These are phyloP conservation scores for Solanum stenotomum DNA, from an alignment of 257 asterid genomes.

Conservation along the genomic window DNA sequence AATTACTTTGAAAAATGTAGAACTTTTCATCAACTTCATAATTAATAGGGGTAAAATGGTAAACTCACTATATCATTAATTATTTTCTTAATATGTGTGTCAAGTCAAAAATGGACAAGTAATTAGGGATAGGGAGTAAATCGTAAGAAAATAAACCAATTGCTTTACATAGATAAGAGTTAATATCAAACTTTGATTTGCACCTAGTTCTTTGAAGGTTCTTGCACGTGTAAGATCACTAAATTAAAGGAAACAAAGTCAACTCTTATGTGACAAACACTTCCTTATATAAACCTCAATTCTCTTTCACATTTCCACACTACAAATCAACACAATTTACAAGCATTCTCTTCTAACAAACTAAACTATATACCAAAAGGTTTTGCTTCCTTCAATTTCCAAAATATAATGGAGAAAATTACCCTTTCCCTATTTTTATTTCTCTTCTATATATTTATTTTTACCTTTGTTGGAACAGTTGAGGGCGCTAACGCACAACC, in stretches of 20 bases:
- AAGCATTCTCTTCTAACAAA: not conserved
- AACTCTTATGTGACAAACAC: not conserved
- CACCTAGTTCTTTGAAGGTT: not conserved
- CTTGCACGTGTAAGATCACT: not conserved
- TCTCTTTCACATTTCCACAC: not conserved
- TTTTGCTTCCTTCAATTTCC: not conserved
- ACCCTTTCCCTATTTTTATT: conserved; percentile 11
- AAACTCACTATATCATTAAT: too few relatives aligned
- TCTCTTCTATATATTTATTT: conserved; percentile 6
- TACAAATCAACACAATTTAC: not conserved
- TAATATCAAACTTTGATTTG: not conserved
- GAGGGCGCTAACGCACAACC: not conserved
- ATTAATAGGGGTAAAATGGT: too few relatives aligned
- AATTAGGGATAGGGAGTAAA: not conserved
- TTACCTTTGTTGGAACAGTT: conserved; percentile 8
- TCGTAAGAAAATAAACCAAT: not conserved
- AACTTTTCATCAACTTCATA: too few relatives aligned
- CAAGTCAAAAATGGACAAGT: too few relatives aligned
- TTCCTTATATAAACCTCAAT: conserved; percentile 24
- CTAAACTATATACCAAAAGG: too few relatives aligned
- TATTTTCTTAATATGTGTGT: too few relatives aligned
- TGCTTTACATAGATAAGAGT: not conserved
- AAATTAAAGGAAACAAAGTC: not conserved
- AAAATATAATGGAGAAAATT: conserved; percentile 4
- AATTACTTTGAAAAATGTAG: too few relatives aligned